Conservation (phyloP, 2,329 filamentous ascomycete species). For the Hypoxylon sp. region DNA sequence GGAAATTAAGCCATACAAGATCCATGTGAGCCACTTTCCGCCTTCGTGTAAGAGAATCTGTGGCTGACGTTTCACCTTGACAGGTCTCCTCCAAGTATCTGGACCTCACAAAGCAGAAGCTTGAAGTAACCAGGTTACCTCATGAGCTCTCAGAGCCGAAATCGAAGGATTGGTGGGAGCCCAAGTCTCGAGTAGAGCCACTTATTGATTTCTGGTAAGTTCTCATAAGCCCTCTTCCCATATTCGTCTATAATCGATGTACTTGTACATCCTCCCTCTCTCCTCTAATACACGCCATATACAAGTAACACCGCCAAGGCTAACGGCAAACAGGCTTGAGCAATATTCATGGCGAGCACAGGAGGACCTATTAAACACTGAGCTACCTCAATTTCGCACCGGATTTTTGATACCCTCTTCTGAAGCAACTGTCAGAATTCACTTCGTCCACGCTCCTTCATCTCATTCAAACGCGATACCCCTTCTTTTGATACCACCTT, state of each 20-base stretch:
- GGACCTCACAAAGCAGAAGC: slow-evolving; percentile 76
- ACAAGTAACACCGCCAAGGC: slow-evolving; percentile 3
- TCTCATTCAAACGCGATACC: slow-evolving; percentile 69
- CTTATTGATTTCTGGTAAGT: slow-evolving; percentile 75
- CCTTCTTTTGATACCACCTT: slow-evolving; percentile 75
- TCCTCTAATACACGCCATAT: not conserved
- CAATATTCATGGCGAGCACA: slow-evolving; percentile 75
- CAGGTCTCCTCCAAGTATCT: slow-evolving; percentile 78
- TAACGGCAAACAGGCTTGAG: slow-evolving; percentile 68
- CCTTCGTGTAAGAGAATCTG: slow-evolving; percentile 21
- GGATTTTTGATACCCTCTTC: slow-evolving; percentile 61
- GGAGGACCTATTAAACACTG: slow-evolving; percentile 70
- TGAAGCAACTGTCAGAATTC: slow-evolving; percentile 67
- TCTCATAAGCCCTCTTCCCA: not conserved
- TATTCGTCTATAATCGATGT: not conserved
- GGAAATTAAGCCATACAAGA: slow-evolving; percentile 69
- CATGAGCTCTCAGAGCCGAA: slow-evolving; percentile 67
- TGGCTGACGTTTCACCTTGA: slow-evolving; percentile 50
- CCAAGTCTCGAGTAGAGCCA: slow-evolving; percentile 74
- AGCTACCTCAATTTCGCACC: slow-evolving; percentile 76
- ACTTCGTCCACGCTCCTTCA: slow-evolving; percentile 75
- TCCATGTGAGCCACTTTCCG: slow-evolving; percentile 65
- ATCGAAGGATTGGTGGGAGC: slow-evolving; percentile 69
- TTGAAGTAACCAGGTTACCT: slow-evolving; percentile 76
- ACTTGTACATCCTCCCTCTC: not conserved